Conservation (phyloP, 768 basidiomycete species). For the Leccinum subgranulosum region DNA sequence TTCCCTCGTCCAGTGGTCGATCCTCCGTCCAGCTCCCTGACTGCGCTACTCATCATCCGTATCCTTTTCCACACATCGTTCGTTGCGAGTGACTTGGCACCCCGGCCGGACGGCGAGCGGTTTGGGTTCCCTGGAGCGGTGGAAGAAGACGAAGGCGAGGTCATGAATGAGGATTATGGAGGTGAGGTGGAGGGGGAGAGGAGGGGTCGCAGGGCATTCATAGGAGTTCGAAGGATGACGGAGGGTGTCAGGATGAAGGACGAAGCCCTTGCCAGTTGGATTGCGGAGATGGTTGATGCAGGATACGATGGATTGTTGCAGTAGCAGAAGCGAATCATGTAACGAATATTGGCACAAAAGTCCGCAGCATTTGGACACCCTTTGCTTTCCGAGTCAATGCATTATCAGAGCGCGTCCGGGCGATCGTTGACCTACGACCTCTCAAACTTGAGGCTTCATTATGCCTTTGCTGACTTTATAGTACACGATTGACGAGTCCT, state of each 20-base stretch:
- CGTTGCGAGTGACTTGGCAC: constrained; percentile 58
- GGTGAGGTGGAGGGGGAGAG: constrained; percentile 66
- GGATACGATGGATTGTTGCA: constrained; percentile 34
- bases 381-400: neutral
- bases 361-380: neutral
- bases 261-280: constrained; percentile 56
- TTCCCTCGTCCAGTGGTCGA: constrained; percentile 59
- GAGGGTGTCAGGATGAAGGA: constrained; percentile 66
- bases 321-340: constrained; percentile 3
- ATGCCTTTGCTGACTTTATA: constrained; percentile 79
- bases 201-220: constrained; percentile 70
- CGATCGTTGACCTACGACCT: neutral
- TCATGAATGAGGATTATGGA: constrained; percentile 31
- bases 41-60: constrained; percentile 78
- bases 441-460: constrained; percentile 63
- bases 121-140: constrained; percentile 87
- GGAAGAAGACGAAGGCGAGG: constrained; percentile 73
- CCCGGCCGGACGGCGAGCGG: constrained; percentile 75
- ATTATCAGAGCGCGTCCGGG: neutral
- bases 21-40: constrained; percentile 71
- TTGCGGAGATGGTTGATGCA: constrained; percentile 58
- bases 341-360: constrained; percentile 1
- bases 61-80: constrained; percentile 81
- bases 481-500: constrained; percentile 82
- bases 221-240: constrained; percentile 54